These are phyloP conservation scores for Capsella rubella DNA, from an alignment of 441 rosid genomes.

Conservation along the genomic window DNA sequence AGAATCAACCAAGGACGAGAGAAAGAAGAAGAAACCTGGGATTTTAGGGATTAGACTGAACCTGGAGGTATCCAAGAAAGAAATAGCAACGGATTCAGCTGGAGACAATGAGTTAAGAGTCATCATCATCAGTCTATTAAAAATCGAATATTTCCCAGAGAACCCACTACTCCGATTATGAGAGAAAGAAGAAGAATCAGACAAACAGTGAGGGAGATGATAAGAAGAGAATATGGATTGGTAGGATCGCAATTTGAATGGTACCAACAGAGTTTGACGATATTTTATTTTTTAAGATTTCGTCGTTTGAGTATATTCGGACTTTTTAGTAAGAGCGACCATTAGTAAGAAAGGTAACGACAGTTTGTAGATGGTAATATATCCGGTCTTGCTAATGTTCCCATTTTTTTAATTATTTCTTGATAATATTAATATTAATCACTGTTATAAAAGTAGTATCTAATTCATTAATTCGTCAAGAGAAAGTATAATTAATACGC, in stretches of 20 bases:
- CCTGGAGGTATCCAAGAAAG: slow-evolving; percentile 65
- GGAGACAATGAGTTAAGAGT: slow-evolving; percentile 68
- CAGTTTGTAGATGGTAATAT: neutral
- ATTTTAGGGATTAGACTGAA: slow-evolving; percentile 53
- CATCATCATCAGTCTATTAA: slow-evolving; percentile 55
- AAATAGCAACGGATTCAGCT: slow-evolving; percentile 60
- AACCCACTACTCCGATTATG: slow-evolving; percentile 19
- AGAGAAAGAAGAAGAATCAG: slow-evolving; percentile 32
- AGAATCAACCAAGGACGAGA: slow-evolving; percentile 1
- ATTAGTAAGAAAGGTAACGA: slow-evolving; percentile 17
- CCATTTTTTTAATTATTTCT: neutral
- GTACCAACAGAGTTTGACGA: slow-evolving; percentile 13
- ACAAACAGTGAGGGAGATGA: slow-evolving; percentile 23
- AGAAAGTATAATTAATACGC: neutral
- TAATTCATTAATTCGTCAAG: too few species aligned
- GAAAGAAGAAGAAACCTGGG: slow-evolving; percentile 51
- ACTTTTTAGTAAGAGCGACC: slow-evolving; percentile 18
- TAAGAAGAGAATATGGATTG: slow-evolving; percentile 28
- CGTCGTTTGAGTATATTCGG: neutral
- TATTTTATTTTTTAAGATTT: neutral
- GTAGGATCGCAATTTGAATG: slow-evolving; percentile 31
- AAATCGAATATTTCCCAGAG: slow-evolving; percentile 30
- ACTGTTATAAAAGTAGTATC: neutral
- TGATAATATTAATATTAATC: neutral
- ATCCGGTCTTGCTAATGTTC: neutral